Evolutionary conservation across 345 rosid species (phyloP).

Genomic region (Cardiospermum halicacabum): DNA sequence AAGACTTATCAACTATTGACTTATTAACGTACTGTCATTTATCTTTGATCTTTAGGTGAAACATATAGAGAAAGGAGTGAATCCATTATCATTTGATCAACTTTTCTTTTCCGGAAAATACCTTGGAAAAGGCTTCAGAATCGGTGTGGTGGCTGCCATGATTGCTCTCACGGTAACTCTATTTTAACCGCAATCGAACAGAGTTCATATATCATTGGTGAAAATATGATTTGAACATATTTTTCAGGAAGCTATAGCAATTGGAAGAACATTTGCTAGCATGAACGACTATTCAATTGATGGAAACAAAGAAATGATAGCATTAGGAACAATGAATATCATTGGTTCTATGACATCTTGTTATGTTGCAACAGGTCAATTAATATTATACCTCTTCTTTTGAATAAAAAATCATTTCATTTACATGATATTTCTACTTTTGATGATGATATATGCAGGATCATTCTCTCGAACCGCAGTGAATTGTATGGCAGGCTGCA

Average conservation of each 20-base stretch:
- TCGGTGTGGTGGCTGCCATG: slow-evolving; percentile 79
- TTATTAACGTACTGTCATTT: slow-evolving; percentile 1
- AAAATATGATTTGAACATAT: neutral
- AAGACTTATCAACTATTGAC: too few relatives aligned
- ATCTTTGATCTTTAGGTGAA: slow-evolving; percentile 44
- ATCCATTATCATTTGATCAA: slow-evolving; percentile 57
- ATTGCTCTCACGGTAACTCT: slow-evolving; percentile 73
- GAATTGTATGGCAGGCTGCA: slow-evolving; percentile 79
- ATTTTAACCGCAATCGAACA: too few relatives aligned
- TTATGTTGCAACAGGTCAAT: slow-evolving; percentile 77
- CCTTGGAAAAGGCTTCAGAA: slow-evolving; percentile 61
- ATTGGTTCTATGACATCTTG: slow-evolving; percentile 98
- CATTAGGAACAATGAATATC: slow-evolving; percentile 85
- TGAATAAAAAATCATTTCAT: too few relatives aligned
- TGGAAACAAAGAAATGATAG: slow-evolving; percentile 97
- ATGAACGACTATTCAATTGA: slow-evolving; percentile 94
- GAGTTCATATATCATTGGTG: too few relatives aligned
- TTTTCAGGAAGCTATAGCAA: slow-evolving; percentile 86
- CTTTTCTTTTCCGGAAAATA: slow-evolving; percentile 63
- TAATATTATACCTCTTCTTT: too few relatives aligned
- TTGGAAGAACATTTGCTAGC: slow-evolving; percentile 92
- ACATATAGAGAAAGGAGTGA: slow-evolving; percentile 71
- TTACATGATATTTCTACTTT: neutral
- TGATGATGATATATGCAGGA: slow-evolving; percentile 35
- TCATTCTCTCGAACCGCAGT: slow-evolving; percentile 86